Evolutionary conservation across 345 rosid species (phyloP).

Genomic region (Theobroma cacao): DNA sequence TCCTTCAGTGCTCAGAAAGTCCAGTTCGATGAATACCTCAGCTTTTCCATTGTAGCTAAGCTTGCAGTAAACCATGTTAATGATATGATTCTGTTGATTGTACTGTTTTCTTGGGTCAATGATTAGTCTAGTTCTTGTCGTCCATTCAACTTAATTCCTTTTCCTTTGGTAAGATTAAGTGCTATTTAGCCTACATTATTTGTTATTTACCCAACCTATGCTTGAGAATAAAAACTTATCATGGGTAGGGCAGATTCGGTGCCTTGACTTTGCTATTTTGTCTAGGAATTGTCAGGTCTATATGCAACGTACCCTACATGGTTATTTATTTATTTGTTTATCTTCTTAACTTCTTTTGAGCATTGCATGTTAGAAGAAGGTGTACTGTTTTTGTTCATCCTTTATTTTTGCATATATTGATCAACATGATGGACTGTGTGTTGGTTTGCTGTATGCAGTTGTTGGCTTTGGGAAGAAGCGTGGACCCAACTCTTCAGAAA

Average conservation of each 20-base stretch:
- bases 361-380: not conserved
- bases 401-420: not conserved
- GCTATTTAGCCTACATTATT: not conserved
- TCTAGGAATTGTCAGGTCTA: not conserved
- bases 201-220: not conserved
- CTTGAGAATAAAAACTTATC: not conserved
- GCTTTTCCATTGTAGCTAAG: not conserved
- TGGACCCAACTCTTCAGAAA: constrained; percentile 51
- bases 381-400: not conserved
- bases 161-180: not conserved
- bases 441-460: constrained; percentile 29
- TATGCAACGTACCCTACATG: not conserved
- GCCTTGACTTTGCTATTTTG: not conserved
- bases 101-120: not conserved
- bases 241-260: not conserved
- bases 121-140: not conserved
- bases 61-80: not conserved
- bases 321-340: not conserved
- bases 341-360: not conserved
- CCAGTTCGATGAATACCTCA: not conserved
- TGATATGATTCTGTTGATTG: not conserved
- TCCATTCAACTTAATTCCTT: not conserved
- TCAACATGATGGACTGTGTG: not conserved
- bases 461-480: constrained; percentile 51
- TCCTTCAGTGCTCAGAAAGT: not conserved